A percentile compares a stretch with the other conserved stretches of the same genome.
Conservation (phyloP, 2,329 filamentous ascomycete genomes). For the Penicillium glabrum region DNA sequence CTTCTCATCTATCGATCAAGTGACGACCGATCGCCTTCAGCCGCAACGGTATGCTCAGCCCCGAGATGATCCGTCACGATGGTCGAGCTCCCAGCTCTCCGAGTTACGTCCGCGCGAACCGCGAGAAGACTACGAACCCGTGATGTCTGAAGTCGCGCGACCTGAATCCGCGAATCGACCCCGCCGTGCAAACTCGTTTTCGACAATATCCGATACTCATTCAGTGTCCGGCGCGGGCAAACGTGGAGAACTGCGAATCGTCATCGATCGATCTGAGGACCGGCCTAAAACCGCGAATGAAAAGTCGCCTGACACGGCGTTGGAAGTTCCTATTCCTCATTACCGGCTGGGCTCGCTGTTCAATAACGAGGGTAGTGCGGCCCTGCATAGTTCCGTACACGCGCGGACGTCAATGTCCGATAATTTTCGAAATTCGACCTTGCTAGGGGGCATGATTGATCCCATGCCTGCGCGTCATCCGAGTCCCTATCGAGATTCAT, state of each 20-base stretch:
- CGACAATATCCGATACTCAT: slow-evolving; percentile 67
- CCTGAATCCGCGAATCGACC: slow-evolving; percentile 25
- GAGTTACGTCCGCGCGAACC: slow-evolving; percentile 35
- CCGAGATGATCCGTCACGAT: slow-evolving; percentile 34
- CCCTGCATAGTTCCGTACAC: slow-evolving; percentile 78
- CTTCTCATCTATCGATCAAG: slow-evolving; percentile 52
- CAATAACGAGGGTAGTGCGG: slow-evolving; percentile 70
- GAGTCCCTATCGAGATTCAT: slow-evolving; percentile 26
- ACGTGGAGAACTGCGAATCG: slow-evolving; percentile 71
- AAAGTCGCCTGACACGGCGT: slow-evolving; percentile 50
- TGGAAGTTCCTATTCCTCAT: slow-evolving; percentile 77
- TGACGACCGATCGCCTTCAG: slow-evolving; percentile 56
- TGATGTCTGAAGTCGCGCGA: slow-evolving; percentile 18
- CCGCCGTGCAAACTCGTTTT: slow-evolving; percentile 72
- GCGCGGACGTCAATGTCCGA: slow-evolving; percentile 66
- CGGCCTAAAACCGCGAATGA: slow-evolving; percentile 66
- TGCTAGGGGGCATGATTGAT: slow-evolving; percentile 44
- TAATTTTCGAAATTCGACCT: slow-evolving; percentile 64
- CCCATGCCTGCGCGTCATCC: slow-evolving; percentile 21
- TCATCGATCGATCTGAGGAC: slow-evolving; percentile 71
- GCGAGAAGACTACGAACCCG: slow-evolving; percentile 24
- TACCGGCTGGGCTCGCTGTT: slow-evolving; percentile 82
- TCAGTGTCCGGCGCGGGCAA: slow-evolving; percentile 42
- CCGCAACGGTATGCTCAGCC: slow-evolving; percentile 30
- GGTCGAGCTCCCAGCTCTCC: slow-evolving; percentile 45